These are phyloP conservation scores for Stygiomarasmius scandens DNA, from an alignment of 1,284 basidiomycete species.

Conservation along the genomic window DNA sequence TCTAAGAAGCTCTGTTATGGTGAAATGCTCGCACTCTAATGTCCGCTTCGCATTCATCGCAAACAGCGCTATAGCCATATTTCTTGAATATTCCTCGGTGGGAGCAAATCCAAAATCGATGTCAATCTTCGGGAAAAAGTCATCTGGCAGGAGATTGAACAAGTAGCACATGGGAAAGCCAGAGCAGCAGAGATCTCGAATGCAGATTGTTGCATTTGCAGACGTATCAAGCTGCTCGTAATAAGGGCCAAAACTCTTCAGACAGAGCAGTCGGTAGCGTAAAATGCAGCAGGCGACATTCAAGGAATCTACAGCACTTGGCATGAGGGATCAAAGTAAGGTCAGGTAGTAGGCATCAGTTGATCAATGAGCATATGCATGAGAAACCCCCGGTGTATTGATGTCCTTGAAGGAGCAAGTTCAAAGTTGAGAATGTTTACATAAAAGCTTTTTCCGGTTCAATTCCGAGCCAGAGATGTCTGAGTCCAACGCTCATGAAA, in stretches of 20 bases:
- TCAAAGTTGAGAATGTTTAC: too few species aligned
- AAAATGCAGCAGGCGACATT: neutral
- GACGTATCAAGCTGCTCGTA: neutral
- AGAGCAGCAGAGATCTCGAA: constrained; percentile 6
- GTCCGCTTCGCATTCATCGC: constrained; percentile 6
- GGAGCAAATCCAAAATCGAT: constrained; percentile 1
- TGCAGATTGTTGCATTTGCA: constrained; percentile 8
- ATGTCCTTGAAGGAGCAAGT: too few species aligned
- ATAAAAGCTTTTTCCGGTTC: neutral
- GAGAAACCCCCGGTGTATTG: too few species aligned
- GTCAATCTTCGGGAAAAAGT: constrained; percentile 10
- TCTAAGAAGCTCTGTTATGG: constrained; percentile 2
- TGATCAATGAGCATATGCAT: too few species aligned
- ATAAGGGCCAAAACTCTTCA: constrained; percentile 4
- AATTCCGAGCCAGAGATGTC: constrained; percentile 13
- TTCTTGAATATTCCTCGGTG: constrained; percentile 6
- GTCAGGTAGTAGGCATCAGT: neutral
- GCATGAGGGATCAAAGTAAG: neutral
- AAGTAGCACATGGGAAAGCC: constrained; percentile 14
- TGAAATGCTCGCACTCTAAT: constrained; percentile 8
- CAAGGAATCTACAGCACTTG: neutral
- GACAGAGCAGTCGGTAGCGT: constrained; percentile 4
- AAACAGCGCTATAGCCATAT: constrained; percentile 16
- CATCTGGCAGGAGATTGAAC: constrained; percentile 15
- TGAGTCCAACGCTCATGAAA: constrained; percentile 39